Percentiles rank a stretch among this genome's conserved stretches.
phyloP scores from a whole-genome alignment of 306 rosid genomes.

The Delonix regia region DNA sequence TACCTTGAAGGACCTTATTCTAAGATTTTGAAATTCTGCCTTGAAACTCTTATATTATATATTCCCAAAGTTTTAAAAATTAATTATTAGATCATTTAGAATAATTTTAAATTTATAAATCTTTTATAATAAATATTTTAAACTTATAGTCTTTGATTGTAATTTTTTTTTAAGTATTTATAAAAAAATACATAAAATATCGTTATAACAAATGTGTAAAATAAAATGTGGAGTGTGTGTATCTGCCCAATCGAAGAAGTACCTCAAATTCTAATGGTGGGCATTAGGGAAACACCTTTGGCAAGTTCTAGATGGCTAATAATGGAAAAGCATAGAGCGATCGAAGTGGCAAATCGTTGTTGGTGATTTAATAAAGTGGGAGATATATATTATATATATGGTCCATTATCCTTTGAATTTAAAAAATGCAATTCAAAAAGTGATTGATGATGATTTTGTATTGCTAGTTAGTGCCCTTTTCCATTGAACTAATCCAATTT shows the following conservation, averaged over 20 bases:
- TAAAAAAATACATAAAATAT: too few relatives aligned
- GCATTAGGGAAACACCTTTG: not conserved
- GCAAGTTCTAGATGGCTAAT: not conserved
- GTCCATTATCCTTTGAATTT: not conserved
- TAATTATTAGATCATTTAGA: too few relatives aligned
- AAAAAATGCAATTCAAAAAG: not conserved
- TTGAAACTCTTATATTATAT: too few relatives aligned
- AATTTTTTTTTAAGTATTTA: too few relatives aligned
- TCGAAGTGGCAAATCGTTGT: slow-evolving; percentile 3
- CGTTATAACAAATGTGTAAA: too few relatives aligned
- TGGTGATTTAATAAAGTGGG: not conserved
- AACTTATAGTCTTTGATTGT: too few relatives aligned
- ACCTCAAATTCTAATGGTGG: not conserved
- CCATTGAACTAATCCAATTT: not conserved
- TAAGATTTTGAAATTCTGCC: too few relatives aligned
- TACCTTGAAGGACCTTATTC: too few relatives aligned
- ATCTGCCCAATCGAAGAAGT: not conserved
- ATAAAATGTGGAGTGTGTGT: not conserved
- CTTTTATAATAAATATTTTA: too few relatives aligned
- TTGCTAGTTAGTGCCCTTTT: not conserved
- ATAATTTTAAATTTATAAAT: too few relatives aligned
- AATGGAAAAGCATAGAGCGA: not conserved
- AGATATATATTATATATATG: not conserved
- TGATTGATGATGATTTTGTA: not conserved
- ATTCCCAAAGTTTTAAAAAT: too few relatives aligned